phyloP scores from a whole-genome alignment of 306 rosid genomes.

The Clitoria ternatea region DNA sequence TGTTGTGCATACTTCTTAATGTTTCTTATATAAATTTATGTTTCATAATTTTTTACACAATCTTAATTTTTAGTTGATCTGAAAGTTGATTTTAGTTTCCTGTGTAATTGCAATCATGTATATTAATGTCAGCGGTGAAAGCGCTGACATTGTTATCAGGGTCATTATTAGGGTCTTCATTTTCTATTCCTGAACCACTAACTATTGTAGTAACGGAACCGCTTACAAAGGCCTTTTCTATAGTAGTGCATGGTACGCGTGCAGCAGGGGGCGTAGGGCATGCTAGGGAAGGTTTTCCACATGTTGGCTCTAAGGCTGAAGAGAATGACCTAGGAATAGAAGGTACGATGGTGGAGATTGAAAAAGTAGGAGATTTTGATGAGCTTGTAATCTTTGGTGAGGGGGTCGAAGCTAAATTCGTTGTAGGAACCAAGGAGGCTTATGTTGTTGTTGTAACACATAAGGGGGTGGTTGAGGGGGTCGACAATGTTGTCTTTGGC shows the following conservation, averaged over 20 bases:
- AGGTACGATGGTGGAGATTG: conserved; percentile 27
- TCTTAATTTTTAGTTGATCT: conserved; percentile 16
- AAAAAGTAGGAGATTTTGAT: conserved; percentile 55
- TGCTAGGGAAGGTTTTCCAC: conserved; percentile 45
- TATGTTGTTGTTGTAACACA: conserved; percentile 77
- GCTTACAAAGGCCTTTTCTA: too few relatives aligned
- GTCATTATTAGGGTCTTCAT: too few relatives aligned
- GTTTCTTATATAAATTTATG: conserved; percentile 29
- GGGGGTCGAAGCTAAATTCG: conserved; percentile 59
- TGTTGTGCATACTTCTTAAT: conserved; percentile 50
- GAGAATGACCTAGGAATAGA: conserved; percentile 43
- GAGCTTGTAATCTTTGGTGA: conserved; percentile 43
- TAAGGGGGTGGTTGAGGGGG: conserved; percentile 62
- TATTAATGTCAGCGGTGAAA: too few relatives aligned
- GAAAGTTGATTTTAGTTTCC: conserved; percentile 17
- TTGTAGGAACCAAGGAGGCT: conserved; percentile 52
- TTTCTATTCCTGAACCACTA: too few relatives aligned
- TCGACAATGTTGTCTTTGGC: conserved; percentile 8
- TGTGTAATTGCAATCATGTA: conserved; percentile 21
- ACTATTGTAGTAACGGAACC: too few relatives aligned
- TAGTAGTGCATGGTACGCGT: conserved; percentile 46
- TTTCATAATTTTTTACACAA: conserved; percentile 24
- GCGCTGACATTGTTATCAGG: too few relatives aligned
- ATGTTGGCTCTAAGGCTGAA: conserved; percentile 40
- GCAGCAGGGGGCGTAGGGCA: conserved; percentile 52